Base-by-base conservation (phyloP, 2,329 filamentous ascomycete genomes). In the Venturiaceae sp. region DNA sequence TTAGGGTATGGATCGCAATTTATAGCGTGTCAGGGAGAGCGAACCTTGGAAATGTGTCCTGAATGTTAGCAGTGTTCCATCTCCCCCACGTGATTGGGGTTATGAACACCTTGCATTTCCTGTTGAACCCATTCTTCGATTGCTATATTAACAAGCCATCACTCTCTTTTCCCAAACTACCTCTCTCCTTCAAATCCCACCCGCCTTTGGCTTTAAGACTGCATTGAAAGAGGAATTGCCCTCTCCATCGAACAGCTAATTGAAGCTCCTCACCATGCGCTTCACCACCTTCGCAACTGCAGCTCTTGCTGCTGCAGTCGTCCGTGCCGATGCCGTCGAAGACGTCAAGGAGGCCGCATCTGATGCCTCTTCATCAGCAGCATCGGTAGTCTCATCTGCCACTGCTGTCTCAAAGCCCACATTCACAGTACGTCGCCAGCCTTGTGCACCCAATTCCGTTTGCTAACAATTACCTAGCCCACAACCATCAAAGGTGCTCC, bases 401-500 rank as follows among this genome's bases (percentile, higher is more conserved):
- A 44, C 60, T 32, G 13, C 41, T 26, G 59, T 36, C 9, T 19
- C 30, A 19, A 61, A 55, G 60, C 59, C 60, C 9, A 61, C 60
- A 11, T 61, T 61, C 44, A 61, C 60, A 19, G 60, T 61, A 56
- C 16, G 60, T 61, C 28, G 1, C 21, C 36, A 32, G 14, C 44
- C 26, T 50, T 5, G 26, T 61, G 28, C 33, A 37, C 46, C 47
- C 57, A 55, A 34, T 26, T 23, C 34, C 23, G 3, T 44, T n/a
- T 57, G 52, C 60, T 33, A 36, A 41, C 32, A 21, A n/a, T 41
- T 60, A 30, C 52, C 16, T 69, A 99, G 92, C 92, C 94, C 61
- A 90, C 91, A 64, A 82, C 79, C 63, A 74, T 97, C 69, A 94
- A 96, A 79, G 44, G 44, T 3, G 94, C 87, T 66, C 90, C 91